These are phyloP conservation scores for Mortierella sp. DNA, from an alignment of 371 early-diverging fungal genomes.

Conservation along the genomic window DNA sequence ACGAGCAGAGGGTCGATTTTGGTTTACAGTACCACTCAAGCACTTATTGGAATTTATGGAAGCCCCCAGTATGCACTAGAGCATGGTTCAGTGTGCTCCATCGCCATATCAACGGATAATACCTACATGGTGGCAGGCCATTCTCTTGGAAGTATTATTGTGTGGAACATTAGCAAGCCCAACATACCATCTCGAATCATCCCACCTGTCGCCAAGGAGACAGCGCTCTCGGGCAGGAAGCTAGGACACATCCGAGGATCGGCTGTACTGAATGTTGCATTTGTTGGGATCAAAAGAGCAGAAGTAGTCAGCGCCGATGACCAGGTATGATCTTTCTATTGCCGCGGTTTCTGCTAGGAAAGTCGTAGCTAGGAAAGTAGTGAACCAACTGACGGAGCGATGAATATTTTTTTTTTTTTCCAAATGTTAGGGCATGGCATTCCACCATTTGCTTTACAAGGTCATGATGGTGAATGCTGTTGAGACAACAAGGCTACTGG, in stretches of 20 bases:
- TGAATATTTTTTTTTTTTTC: neutral
- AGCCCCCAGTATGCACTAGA: slow-evolving; percentile 59
- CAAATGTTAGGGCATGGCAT: slow-evolving; percentile 71
- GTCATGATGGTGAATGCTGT: slow-evolving; percentile 78
- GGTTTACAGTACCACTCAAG: slow-evolving; percentile 79
- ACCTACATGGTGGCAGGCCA: slow-evolving; percentile 79
- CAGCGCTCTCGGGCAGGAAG: slow-evolving; percentile 62
- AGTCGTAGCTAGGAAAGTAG: neutral
- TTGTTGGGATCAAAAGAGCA: slow-evolving; percentile 73
- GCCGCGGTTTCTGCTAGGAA: neutral
- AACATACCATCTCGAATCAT: slow-evolving; percentile 64
- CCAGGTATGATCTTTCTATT: slow-evolving; percentile 56
- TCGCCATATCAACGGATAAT: slow-evolving; percentile 80
- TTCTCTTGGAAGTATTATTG: slow-evolving; percentile 75
- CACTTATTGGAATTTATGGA: slow-evolving; percentile 74
- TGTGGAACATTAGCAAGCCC: slow-evolving; percentile 79
- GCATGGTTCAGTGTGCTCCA: slow-evolving; percentile 78
- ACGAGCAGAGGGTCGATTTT: slow-evolving; percentile 80
- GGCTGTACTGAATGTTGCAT: slow-evolving; percentile 77
- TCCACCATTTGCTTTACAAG: slow-evolving; percentile 77
- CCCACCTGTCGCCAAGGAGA: slow-evolving; percentile 61
- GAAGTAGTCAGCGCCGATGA: slow-evolving; percentile 82
- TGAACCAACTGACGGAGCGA: neutral
- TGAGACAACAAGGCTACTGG: slow-evolving; percentile 76
- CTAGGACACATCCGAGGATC: slow-evolving; percentile 81